Evolutionary conservation across 371 early-diverging fungal species (phyloP).

Genomic region (Mucor racemosus): DNA sequence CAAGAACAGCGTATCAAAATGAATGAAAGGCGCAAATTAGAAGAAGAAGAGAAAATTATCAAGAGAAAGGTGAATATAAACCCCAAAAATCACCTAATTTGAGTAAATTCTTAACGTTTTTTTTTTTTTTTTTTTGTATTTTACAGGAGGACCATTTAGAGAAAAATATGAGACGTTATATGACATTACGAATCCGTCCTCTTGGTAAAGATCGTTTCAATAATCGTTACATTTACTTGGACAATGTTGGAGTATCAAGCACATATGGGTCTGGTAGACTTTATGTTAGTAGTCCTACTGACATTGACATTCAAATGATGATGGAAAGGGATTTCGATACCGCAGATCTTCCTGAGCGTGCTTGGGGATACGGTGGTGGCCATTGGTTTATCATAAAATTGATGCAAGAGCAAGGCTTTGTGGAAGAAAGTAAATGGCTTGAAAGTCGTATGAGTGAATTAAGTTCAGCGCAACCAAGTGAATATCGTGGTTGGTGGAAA

Average conservation of each 20-base stretch:
- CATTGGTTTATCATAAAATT: conserved; percentile 42
- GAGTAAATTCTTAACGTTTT: too few relatives aligned
- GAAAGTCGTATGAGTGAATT: conserved; percentile 36
- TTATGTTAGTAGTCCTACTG: conserved; percentile 64
- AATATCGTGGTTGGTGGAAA: conserved; percentile 47
- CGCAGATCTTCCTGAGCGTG: conserved; percentile 29
- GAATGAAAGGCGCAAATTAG: conserved; percentile 54
- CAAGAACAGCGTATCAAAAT: conserved; percentile 53
- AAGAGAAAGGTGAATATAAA: conserved; percentile 38
- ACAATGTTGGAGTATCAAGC: conserved; percentile 68
- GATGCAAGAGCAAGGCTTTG: conserved; percentile 50
- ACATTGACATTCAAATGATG: conserved; percentile 55
- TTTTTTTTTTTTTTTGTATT: too few relatives aligned
- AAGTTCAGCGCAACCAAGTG: conserved; percentile 3
- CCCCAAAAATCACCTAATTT: too few relatives aligned
- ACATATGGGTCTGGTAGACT: conserved; percentile 67
- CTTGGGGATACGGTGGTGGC: conserved; percentile 51
- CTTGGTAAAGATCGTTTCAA: conserved; percentile 85
- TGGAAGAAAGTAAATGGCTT: conserved; percentile 50
- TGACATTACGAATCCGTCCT: conserved; percentile 69
- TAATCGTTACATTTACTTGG: conserved; percentile 87
- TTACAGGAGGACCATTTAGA: conserved; percentile 66
- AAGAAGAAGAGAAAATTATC: conserved; percentile 55
- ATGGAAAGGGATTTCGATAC: conserved; percentile 42
- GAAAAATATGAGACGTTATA: conserved; percentile 63